A percentile compares a stretch with the other conserved stretches of the same genome.
phyloP scores from a whole-genome alignment of 1,139 yeast genomes.

The Geotrichum cucujoidarum region DNA sequence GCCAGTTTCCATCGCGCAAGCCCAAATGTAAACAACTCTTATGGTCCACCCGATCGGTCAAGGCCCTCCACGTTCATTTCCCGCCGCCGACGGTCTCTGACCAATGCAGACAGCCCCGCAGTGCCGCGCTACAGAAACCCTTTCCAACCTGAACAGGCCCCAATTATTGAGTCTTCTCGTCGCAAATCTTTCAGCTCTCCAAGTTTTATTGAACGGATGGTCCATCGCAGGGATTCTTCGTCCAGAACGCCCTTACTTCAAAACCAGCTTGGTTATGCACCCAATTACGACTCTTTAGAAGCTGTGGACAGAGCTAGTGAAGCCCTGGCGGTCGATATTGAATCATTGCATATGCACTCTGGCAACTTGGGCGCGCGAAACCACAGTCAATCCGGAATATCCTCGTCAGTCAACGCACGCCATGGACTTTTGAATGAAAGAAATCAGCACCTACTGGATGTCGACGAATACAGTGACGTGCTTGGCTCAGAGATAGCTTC shows the following conservation, averaged over 20 bases:
- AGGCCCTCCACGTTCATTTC: slow-evolving; percentile 22
- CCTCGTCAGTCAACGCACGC: slow-evolving; percentile 3
- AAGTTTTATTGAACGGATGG: background rate
- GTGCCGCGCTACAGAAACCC: background rate
- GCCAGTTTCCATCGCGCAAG: background rate
- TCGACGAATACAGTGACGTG: slow-evolving; percentile 10
- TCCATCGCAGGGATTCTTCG: background rate
- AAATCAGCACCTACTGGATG: background rate
- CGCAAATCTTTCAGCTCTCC: background rate
- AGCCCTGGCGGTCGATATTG: slow-evolving; percentile 13
- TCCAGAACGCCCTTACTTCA: background rate
- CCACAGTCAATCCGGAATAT: background rate
- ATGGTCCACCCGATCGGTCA: background rate
- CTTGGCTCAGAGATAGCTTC: slow-evolving; percentile 61
- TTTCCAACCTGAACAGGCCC: background rate
- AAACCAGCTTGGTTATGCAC: background rate
- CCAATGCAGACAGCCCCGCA: slow-evolving; percentile 18
- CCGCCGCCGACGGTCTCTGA: slow-evolving; percentile 23
- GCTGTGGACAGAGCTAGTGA: background rate
- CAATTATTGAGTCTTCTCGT: background rate
- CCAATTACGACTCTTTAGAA: background rate
- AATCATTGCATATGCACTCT: background rate
- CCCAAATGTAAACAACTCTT: background rate
- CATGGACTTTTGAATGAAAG: background rate
- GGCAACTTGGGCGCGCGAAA: background rate